Evolutionary conservation across 1,284 basidiomycete species (phyloP).

Genomic region (Lentinula novae-zelandiae): DNA sequence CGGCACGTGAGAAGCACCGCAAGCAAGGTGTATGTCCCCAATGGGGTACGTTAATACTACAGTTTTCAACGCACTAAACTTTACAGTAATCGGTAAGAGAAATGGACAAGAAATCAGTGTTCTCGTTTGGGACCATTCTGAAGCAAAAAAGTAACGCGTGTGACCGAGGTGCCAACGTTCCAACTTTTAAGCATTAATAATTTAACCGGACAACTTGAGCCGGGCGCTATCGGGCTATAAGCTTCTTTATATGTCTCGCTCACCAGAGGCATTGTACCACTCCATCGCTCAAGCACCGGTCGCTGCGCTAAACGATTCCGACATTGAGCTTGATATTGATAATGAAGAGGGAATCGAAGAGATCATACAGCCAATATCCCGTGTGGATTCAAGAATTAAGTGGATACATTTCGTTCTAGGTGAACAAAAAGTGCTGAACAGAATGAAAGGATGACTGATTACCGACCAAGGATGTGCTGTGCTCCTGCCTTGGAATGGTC

Average conservation of each 20-base stretch:
- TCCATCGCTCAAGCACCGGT: constrained; percentile 30
- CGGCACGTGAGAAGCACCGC: no score
- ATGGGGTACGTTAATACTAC: no score
- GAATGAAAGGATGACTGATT: background rate
- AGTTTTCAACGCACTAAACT: no score
- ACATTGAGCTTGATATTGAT: constrained; percentile 9
- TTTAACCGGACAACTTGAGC: no score
- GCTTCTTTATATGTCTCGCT: constrained; percentile 18
- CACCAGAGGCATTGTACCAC: constrained; percentile 35
- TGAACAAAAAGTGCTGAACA: background rate
- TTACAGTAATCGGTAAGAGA: no score
- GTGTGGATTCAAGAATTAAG: constrained; percentile 41
- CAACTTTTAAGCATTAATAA: no score
- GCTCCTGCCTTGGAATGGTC: constrained; percentile 79
- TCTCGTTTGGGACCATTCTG: no score
- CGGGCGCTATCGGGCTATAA: no score
- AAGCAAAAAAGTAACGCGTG: no score
- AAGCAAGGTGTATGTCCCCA: no score
- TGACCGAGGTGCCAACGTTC: no score
- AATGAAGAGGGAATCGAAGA: constrained; percentile 13
- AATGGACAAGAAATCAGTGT: no score
- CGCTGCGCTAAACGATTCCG: constrained; percentile 26
- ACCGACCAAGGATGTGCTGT: constrained; percentile 51
- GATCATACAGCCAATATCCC: constrained; percentile 23
- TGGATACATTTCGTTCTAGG: constrained; percentile 65